Evolutionary conservation across 148 eudicot genomes (phyloP), one percentile per base, ranked within the genome.

Genomic region (Heliosperma pusillum): DNA sequence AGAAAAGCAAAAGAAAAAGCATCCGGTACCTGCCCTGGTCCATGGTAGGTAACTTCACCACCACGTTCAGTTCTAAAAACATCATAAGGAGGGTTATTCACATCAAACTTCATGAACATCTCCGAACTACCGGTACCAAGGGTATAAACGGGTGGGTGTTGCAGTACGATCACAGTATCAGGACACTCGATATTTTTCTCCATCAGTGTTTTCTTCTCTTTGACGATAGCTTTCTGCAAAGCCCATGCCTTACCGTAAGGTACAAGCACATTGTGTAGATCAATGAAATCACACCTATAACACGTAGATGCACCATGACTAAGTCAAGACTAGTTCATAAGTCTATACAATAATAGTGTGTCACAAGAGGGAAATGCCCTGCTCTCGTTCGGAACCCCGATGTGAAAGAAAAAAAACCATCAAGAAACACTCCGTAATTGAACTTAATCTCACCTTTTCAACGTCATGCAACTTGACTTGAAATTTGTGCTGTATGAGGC

Each of bases 21-120:
- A 27, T 10, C 66, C 17, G 8, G 19, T 82, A 94, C 98, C 98
- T 95, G 99, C 26, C 99, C 97, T 56, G 99, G 99, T 22, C 99
- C 99, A 87, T 92, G 99, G 78, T 89, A 95, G 17, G 99, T 95
- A 81, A 92, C 99, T 85, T 95, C 96, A n/a, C 99, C 97, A 19
- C 97, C 97, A 5, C 97, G 92, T 82, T 95, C 99, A 0, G 93
- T 92, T 76, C 94, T 85, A 75, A 87, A 81, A 66, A 91, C 79
- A 74, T 87, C 90, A 57, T 75, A 86, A 78, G 93, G 97, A 12
- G 97, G 74, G 63, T 86, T 64, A 13, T 86, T 74, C 25, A 87
- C 71, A 73, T 89, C 85, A 80, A 92, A 95, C 69, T 87, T 85
- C 82, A 95, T 80, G 82, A 62, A 85, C 24, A 79, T 87, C 83